phyloP scores from a whole-genome alignment of 768 basidiomycete genomes.

The Leucogyrophana mollusca region DNA sequence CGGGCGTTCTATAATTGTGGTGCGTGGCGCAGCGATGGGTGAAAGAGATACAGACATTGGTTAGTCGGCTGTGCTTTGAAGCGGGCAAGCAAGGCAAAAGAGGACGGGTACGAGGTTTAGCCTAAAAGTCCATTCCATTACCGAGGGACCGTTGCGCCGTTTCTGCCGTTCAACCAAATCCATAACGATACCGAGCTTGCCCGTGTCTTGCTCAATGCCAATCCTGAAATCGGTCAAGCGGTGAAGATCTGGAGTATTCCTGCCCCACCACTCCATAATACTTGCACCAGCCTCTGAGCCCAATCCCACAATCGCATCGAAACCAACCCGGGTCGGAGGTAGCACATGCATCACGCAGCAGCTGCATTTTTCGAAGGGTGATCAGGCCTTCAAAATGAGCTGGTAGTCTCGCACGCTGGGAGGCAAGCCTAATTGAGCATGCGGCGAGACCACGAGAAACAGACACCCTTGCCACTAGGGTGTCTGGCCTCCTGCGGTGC shows the following conservation, averaged over 20 bases:
- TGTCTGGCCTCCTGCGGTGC: slow-evolving; percentile 23
- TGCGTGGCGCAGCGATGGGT: slow-evolving; percentile 31
- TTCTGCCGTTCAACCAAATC: no score
- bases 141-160: slow-evolving; percentile 22
- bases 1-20: slow-evolving; percentile 72
- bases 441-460: slow-evolving; percentile 25
- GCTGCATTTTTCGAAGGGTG: slow-evolving; percentile 18
- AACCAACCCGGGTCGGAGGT: slow-evolving; percentile 20
- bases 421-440: slow-evolving; percentile 14
- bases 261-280: slow-evolving; percentile 24
- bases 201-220: slow-evolving; percentile 23
- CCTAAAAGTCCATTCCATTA: slow-evolving; percentile 22
- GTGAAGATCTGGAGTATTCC: slow-evolving; percentile 29
- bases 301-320: slow-evolving; percentile 30
- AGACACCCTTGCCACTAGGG: slow-evolving; percentile 26
- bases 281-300: slow-evolving; percentile 31
- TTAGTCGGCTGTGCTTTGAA: slow-evolving; percentile 33
- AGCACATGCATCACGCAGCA: slow-evolving; percentile 19
- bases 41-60: slow-evolving; percentile 27
- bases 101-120: slow-evolving; percentile 40
- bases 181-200: slow-evolving; percentile 16
- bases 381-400: slow-evolving; percentile 24
- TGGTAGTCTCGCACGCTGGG: slow-evolving; percentile 21
- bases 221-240: slow-evolving; percentile 34
- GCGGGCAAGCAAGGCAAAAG: slow-evolving; percentile 38